phyloP scores from a whole-genome alignment of 2,329 filamentous ascomycete genomes.

The Hirsutella minnesotensis region DNA sequence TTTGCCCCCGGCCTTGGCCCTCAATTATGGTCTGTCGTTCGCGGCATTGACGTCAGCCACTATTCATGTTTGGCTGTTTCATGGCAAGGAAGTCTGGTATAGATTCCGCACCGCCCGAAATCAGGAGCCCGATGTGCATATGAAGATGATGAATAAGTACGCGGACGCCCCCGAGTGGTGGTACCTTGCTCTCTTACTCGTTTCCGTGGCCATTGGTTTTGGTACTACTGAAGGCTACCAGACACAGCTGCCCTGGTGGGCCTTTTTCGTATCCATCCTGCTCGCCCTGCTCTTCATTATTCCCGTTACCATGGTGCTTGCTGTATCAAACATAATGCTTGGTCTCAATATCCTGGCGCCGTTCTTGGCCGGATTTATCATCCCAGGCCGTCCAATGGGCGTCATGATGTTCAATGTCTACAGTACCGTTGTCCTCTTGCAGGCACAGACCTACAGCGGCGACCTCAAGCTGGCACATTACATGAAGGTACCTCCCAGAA shows the following conservation, averaged over 20 bases:
- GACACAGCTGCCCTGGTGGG: conserved; percentile 17
- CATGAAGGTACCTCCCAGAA: conserved; percentile 33
- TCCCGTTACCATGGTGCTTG: conserved; percentile 16
- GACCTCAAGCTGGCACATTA: conserved; percentile 39
- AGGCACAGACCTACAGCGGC: conserved; percentile 31
- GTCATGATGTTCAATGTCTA: conserved; percentile 16
- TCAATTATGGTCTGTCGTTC: conserved; percentile 31
- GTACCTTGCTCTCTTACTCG: conserved; percentile 20
- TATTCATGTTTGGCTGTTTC: conserved; percentile 23
- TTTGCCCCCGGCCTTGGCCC: conserved; percentile 31
- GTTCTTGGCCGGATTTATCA: conserved; percentile 17
- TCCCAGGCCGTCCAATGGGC: conserved; percentile 12
- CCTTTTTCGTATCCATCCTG: conserved; percentile 14
- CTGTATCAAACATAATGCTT: conserved; percentile 23
- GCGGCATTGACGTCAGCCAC: conserved; percentile 31
- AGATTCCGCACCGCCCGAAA: conserved; percentile 32
- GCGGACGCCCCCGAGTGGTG: conserved; percentile 26
- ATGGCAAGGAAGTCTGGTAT: conserved; percentile 31
- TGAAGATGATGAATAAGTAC: conserved; percentile 21
- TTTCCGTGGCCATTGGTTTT: conserved; percentile 21
- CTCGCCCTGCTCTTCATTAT: conserved; percentile 14
- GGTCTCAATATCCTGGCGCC: conserved; percentile 28
- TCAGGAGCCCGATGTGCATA: conserved; percentile 24
- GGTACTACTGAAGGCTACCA: conserved; percentile 13
- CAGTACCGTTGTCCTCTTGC: conserved; percentile 17